Base-by-base conservation (phyloP, 768 basidiomycete species). In the Pleurotus eryngii region DNA sequence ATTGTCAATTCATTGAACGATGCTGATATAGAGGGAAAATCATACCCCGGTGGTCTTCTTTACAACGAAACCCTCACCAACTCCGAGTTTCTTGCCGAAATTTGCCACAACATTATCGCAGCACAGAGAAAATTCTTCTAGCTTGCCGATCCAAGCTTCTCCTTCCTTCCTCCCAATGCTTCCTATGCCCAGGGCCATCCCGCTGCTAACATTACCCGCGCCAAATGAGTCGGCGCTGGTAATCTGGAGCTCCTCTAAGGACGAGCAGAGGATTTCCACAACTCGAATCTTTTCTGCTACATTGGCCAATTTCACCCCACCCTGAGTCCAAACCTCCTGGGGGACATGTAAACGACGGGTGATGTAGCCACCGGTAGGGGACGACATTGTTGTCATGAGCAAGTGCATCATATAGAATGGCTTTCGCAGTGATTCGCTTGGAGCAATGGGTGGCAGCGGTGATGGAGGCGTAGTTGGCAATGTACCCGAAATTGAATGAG, bases 331-430 rank as follows among this genome's bases (percentile, higher is more conserved):
- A 20, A 95, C 89, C 66, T 92, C 90, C 56, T 84, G 84, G 12
- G 94, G 92, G 26, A 96, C 89, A 70, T 94, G 93, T 62, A 96
- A 71, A 46, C 88, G 82, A 46, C 86, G 87, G 14, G 92, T 94
- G 56, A 96, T 76, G 69, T 95, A 95, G 30, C 91, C 92, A n/a
- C 94, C 94, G 3, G 88, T 84, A 59, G 80, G 77, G 38, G 84
- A 85, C 38, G 77, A 81, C 84, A 95, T 95, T 24, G 92, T 92
- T 51, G 76, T 82, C 59, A 85, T 79, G 38, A 96, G 74, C 20
- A 92, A 80, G 59, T 78, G 76, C 92, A 96, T 95, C 81, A 96
- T 81, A 68, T 94, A 89, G 67, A 95, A 96, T 8, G 94, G 94
- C 64, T 93, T 88, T 43, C 90, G 80, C 49, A 91, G 74, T 20